Evolutionary conservation across 352 stramenopile species (phyloP).

Genomic region (Thalassiosira livingstoniorum): DNA sequence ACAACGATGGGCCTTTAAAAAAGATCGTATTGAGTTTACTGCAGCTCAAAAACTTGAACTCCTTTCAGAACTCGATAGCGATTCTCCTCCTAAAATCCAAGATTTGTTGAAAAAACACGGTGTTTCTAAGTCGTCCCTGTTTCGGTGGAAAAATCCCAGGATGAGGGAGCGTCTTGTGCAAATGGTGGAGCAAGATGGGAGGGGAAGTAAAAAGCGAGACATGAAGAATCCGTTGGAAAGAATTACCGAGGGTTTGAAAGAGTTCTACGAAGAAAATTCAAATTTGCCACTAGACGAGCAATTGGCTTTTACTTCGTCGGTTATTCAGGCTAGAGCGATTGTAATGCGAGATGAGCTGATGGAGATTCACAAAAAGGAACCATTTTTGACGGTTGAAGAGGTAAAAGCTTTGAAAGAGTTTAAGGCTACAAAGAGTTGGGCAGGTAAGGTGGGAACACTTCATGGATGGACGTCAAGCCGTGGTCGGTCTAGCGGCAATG

Average conservation of each 20-base stretch:
- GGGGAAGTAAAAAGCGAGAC: slow-evolving; percentile 40
- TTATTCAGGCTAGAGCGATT: slow-evolving; percentile 41
- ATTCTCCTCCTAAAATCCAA: slow-evolving; percentile 24
- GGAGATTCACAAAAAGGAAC: neutral
- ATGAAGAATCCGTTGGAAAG: slow-evolving; percentile 36
- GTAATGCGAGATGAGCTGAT: slow-evolving; percentile 50
- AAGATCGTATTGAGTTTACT: slow-evolving; percentile 49
- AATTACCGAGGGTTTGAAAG: slow-evolving; percentile 30
- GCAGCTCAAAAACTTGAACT: slow-evolving; percentile 48
- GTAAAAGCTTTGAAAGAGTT: slow-evolving; percentile 27
- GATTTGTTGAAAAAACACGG: slow-evolving; percentile 34
- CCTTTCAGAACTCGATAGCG: slow-evolving; percentile 33
- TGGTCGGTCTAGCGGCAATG: too few species aligned
- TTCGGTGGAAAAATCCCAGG: slow-evolving; percentile 36
- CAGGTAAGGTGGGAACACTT: slow-evolving; percentile 26
- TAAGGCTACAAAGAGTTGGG: slow-evolving; percentile 49
- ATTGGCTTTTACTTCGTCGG: slow-evolving; percentile 35
- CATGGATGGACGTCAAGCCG: too few species aligned
- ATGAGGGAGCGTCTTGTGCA: slow-evolving; percentile 34
- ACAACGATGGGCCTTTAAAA: too few species aligned
- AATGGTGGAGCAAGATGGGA: slow-evolving; percentile 28
- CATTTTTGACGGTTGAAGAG: slow-evolving; percentile 20
- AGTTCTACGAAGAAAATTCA: slow-evolving; percentile 42
- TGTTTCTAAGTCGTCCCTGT: slow-evolving; percentile 45
- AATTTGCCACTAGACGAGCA: slow-evolving; percentile 23